Conservation (phyloP, 2,329 filamentous ascomycete species). For the Exophiala phaeomuriformis region DNA sequence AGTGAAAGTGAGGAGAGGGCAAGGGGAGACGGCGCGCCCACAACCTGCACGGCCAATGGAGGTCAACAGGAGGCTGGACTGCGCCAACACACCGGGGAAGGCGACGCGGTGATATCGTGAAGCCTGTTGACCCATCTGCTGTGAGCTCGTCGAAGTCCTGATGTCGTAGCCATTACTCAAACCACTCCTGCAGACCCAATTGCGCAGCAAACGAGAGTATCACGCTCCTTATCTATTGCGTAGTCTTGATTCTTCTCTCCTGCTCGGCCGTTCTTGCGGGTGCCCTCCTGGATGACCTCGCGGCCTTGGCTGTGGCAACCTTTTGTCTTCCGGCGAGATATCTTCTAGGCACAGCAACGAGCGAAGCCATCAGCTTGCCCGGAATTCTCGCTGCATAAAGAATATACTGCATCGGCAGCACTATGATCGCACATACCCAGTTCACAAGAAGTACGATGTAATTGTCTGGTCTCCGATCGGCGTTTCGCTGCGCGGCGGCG, state of each 20-base stretch:
- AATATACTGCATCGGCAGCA: conserved; percentile 33
- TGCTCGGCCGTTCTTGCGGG: conserved; percentile 6
- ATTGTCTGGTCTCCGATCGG: conserved; percentile 25
- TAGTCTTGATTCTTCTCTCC: conserved; percentile 11
- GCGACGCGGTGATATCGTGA: too few species aligned
- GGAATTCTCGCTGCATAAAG: conserved; percentile 32
- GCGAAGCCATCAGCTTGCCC: conserved; percentile 21
- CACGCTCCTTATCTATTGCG: neutral
- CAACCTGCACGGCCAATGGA: too few species aligned
- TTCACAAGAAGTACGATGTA: conserved; percentile 32
- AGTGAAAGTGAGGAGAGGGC: too few species aligned
- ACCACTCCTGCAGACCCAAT: too few species aligned
- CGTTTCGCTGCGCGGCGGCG: conserved; percentile 52
- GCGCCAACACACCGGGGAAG: too few species aligned
- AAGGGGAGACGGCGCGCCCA: too few species aligned
- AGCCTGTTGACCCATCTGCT: too few species aligned
- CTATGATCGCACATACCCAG: conserved; percentile 32
- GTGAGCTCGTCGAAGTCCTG: too few species aligned
- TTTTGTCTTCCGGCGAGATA: conserved; percentile 12
- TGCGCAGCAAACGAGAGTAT: neutral
- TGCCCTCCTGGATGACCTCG: conserved; percentile 7
- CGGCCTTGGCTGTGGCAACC: conserved; percentile 4
- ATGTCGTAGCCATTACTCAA: too few species aligned
- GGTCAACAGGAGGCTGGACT: too few species aligned
- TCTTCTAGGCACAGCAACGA: conserved; percentile 10